Conservation (phyloP, 345 rosid species). For the Arabidopsis thaliana region TAIR10.1 NC_003071.7:433001-433500, state of each 20-base stretch:
- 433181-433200: constrained; percentile 91
- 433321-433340: constrained; percentile 77
- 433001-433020: constrained; percentile 1
- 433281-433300: constrained; percentile 66
- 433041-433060: background rate
- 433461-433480: constrained; percentile 87
- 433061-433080: constrained; percentile 12
- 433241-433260: constrained; percentile 88
- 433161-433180: constrained; percentile 75
- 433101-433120: background rate
- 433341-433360: constrained; percentile 85
- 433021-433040: constrained; percentile 3
- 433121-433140: constrained; percentile 94
- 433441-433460: constrained; percentile 88
- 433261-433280: constrained; percentile 82
- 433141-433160: constrained; percentile 75
- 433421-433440: constrained; percentile 82
- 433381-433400: constrained; percentile 79
- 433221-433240: constrained; percentile 88
- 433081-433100: constrained; percentile 25
- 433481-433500: constrained; percentile 92
- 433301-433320: constrained; percentile 86
- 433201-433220: constrained; percentile 91
- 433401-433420: constrained; percentile 82
- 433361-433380: constrained; percentile 89